phyloP scores from a whole-genome alignment of 129 eudicot species.

The Lonicera japonica region DNA sequence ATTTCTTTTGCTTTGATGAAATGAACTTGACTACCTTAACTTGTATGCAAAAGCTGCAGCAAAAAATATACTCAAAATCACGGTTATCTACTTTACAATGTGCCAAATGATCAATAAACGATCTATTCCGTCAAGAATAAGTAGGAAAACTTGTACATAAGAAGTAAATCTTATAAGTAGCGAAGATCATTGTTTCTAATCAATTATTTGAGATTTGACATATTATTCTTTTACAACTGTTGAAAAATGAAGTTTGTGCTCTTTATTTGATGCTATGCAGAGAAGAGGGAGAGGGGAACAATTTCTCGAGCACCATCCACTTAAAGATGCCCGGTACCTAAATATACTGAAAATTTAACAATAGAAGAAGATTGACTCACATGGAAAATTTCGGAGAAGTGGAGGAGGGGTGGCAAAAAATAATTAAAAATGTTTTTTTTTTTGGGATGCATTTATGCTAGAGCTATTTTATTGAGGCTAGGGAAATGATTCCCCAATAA shows the following conservation, averaged over 20 bases:
- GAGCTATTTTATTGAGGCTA: conserved; percentile 12
- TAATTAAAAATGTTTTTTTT: neutral
- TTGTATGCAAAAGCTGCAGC: no score
- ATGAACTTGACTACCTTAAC: no score
- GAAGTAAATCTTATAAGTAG: no score
- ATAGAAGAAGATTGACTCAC: conserved; percentile 20
- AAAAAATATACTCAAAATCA: no score
- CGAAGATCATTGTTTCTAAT: no score
- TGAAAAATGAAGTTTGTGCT: neutral
- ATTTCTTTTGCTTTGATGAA: no score
- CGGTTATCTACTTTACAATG: no score
- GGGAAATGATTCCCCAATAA: conserved; percentile 10
- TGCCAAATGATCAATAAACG: no score
- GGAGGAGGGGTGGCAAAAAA: neutral
- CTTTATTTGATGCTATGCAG: neutral
- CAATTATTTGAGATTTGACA: neutral
- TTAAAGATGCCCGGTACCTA: conserved; percentile 24
- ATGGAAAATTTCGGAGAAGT: conserved; percentile 10
- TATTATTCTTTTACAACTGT: neutral
- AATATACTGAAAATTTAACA: conserved; percentile 10
- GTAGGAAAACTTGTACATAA: no score
- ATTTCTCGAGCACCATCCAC: conserved; percentile 19
- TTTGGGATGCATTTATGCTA: conserved; percentile 11
- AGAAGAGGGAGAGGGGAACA: conserved; percentile 11
- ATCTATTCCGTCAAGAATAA: no score